Conservation (phyloP, 2,329 filamentous ascomycete genomes). For the Emmonsiellopsis sp. region DNA sequence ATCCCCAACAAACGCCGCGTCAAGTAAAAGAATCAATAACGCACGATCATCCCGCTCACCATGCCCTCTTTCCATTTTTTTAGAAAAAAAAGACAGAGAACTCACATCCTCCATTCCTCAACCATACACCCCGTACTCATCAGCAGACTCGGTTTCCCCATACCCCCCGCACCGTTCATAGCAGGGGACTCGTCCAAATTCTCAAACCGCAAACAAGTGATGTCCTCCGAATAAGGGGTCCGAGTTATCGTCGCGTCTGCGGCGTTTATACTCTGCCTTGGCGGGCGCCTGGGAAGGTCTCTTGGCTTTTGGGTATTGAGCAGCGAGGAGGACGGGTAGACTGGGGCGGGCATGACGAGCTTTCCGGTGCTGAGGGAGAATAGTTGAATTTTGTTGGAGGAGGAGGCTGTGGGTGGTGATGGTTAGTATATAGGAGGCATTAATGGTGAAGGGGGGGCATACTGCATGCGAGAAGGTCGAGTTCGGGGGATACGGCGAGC, state of each 20-base stretch:
- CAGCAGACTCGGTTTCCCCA: conserved; percentile 25
- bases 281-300: background rate
- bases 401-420: background rate
- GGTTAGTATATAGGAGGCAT: background rate
- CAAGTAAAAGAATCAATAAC: background rate
- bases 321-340: conserved; percentile 10
- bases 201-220: conserved; percentile 27
- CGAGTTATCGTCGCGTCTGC: conserved; percentile 5
- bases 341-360: conserved; percentile 12
- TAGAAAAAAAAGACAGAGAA: background rate
- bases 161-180: conserved; percentile 12
- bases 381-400: conserved; percentile 20
- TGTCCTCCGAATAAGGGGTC: conserved; percentile 16
- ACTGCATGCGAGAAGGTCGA: conserved; percentile 31
- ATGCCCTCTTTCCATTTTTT: background rate
- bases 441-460: conserved; percentile 6
- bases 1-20: no score
- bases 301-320: background rate
- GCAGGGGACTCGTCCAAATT: background rate
- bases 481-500: conserved; percentile 28
- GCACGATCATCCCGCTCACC: no score
- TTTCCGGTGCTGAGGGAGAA: conserved; percentile 29
- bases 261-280: no score
- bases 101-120: conserved; percentile 23
- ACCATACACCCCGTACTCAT: conserved; percentile 23